Conservation (phyloP, 768 basidiomycete genomes). For the Psilocybe cyanescens region DNA sequence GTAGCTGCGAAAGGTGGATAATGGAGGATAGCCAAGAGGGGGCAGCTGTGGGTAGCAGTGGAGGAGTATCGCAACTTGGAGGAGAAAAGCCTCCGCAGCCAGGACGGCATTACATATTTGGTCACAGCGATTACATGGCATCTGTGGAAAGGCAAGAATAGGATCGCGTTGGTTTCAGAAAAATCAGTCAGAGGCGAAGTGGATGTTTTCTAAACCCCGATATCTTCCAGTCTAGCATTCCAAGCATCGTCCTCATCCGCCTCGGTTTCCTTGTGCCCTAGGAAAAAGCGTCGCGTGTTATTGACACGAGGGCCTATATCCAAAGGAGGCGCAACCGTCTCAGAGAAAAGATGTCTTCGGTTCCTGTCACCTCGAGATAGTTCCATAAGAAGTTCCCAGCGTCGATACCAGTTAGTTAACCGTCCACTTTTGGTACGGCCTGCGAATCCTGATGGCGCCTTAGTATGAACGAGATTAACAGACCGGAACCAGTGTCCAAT, state of each 20-base stretch:
- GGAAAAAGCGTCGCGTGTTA: constrained; percentile 1
- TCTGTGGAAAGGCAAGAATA: neutral
- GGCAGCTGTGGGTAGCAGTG: neutral
- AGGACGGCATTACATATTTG: neutral
- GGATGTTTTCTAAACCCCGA: constrained; percentile 7
- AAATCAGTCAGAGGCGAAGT: neutral
- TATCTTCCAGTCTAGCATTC: constrained; percentile 7
- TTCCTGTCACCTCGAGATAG: constrained; percentile 37
- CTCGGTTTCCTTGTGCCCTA: constrained; percentile 1
- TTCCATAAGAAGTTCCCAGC: constrained; percentile 55
- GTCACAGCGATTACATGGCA: neutral
- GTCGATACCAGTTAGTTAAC: constrained; percentile 55
- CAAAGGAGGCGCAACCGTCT: neutral
- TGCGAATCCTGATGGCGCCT: neutral
- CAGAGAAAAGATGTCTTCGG: constrained; percentile 11
- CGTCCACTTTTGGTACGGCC: constrained; percentile 32
- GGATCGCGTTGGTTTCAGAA: neutral
- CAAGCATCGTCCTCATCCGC: constrained; percentile 11
- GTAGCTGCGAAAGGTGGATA: neutral
- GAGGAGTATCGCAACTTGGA: neutral
- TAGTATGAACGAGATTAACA: neutral
- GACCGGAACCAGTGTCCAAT: constrained; percentile 18
- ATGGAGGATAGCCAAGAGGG: neutral
- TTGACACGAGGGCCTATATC: neutral
- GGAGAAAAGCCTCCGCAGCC: neutral